Base-by-base conservation (phyloP, 192 early-diverging fungal genomes). In the Backusella morwellensis region DNA sequence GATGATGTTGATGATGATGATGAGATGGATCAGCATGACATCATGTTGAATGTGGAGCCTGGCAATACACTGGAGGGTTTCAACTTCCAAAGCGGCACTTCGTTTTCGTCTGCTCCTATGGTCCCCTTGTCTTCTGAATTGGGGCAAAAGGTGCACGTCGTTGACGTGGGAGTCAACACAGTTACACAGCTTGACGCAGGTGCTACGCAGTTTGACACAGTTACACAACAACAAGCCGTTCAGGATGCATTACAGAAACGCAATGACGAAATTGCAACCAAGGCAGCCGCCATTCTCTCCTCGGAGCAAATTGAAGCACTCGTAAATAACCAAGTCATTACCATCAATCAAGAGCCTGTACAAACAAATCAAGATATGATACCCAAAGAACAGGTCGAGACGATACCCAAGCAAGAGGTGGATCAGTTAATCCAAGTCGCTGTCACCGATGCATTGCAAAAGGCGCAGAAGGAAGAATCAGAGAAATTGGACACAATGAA, bases 111-210 rank as follows among this genome's bases (percentile, higher is more conserved):
- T 50, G 23, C 21, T 23, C 36, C 73, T 0, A 74, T 74, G 73
- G 32, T 63, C 2, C 66, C 74, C 14, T 71, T 79, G 36, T 68
- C 66, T 59, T 71, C 47, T 14, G 78, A 79, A 71, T 75, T 79
- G 36, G 73, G 11, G 56, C 32, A 54, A 38, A 66, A 75, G 44
- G 74, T 72, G 15, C 50, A 66, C 34, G 34, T 41, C 7, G 34
- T 77, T 23, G 75, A 77, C 38, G 50, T 41, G 12, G 75, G 66
- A n/a, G 68, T 70, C n/a, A 77, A 77, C 38, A 77, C 75, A n/a
- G 44, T 59, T 52, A 44, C 44, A 32, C 26, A 41, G 17, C 17
- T 23, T 70, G 21, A 41, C 36, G 19, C 35, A 9, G 26, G 47
- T 50, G 19, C 19, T n/a, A 50, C 47, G 47, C 47, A 50, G 47